These are phyloP conservation scores for Fusarium robinianum DNA, from an alignment of 2,329 filamentous ascomycete genomes.

Conservation along the genomic window DNA sequence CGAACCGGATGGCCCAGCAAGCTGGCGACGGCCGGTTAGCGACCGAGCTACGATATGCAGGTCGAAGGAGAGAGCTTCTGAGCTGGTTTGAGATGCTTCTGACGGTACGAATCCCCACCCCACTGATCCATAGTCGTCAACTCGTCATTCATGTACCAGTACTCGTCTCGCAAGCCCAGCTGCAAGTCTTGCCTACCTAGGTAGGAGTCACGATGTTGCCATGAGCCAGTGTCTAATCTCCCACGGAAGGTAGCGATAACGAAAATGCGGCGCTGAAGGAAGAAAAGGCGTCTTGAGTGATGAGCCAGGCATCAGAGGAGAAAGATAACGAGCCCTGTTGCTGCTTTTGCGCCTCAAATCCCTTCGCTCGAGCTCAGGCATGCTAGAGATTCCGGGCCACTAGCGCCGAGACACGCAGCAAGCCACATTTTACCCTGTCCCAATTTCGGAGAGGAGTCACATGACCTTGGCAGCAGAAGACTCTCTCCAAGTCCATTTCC, in stretches of 20 bases:
- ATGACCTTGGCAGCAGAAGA: conserved; percentile 1
- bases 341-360: conserved; percentile 2
- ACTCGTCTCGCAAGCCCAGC: too few species aligned
- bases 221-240: too few species aligned
- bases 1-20: conserved; percentile 11
- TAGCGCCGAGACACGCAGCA: conserved; percentile 10
- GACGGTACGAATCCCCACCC: conserved; percentile 25
- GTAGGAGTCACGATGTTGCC: too few species aligned
- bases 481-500: background rate
- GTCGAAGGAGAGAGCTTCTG: conserved; percentile 11
- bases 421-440: conserved; percentile 18
- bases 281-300: too few species aligned
- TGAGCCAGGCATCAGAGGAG: too few species aligned
- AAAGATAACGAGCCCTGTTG: background rate
- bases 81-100: conserved; percentile 12
- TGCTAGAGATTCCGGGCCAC: conserved; percentile 13
- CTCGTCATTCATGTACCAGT: conserved; percentile 35
- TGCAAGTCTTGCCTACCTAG: too few species aligned
- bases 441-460: conserved; percentile 11
- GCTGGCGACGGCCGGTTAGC: conserved; percentile 1
- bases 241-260: too few species aligned
- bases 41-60: conserved; percentile 4
- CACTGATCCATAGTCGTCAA: conserved; percentile 14
- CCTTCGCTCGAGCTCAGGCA: conserved; percentile 7
- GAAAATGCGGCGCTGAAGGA: too few species aligned